These are phyloP conservation scores for Toxicodendron radicans DNA, from an alignment of 345 rosid species.

Conservation along the genomic window DNA sequence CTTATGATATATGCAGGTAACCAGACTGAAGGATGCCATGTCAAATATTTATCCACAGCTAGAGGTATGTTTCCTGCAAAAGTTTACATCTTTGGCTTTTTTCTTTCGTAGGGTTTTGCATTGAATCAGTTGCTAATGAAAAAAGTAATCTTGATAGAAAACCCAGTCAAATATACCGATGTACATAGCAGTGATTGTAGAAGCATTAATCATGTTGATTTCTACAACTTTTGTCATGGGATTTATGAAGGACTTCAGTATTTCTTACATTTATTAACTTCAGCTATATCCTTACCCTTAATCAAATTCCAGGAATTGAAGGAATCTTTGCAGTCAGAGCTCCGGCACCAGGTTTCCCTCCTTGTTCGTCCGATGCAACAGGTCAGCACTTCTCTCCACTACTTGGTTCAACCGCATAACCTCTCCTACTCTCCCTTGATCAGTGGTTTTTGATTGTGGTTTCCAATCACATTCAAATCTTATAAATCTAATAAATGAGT, in stretches of 20 bases:
- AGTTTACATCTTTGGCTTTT: neutral
- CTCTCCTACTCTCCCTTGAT: neutral
- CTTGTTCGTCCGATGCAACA: conserved; percentile 94
- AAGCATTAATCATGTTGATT: neutral
- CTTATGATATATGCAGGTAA: conserved; percentile 52
- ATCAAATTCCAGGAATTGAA: conserved; percentile 59
- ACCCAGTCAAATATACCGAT: no score
- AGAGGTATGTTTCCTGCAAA: conserved; percentile 49
- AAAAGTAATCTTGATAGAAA: neutral
- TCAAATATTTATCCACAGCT: conserved; percentile 76
- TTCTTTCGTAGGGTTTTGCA: neutral
- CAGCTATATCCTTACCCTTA: neutral
- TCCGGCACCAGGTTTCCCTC: conserved; percentile 82
- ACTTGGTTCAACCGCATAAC: neutral
- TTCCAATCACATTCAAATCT: no score
- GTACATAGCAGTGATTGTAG: neutral
- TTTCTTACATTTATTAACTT: neutral
- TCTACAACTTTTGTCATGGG: neutral
- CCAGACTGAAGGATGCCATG: conserved; percentile 85
- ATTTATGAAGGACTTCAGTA: neutral
- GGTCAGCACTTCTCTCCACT: conserved; percentile 41
- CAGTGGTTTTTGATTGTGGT: neutral
- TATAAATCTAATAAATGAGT: neutral
- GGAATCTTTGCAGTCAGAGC: conserved; percentile 75
- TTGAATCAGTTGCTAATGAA: neutral